Evolutionary conservation across 345 rosid species (phyloP).

Genomic region (Eucalyptus victrix): DNA sequence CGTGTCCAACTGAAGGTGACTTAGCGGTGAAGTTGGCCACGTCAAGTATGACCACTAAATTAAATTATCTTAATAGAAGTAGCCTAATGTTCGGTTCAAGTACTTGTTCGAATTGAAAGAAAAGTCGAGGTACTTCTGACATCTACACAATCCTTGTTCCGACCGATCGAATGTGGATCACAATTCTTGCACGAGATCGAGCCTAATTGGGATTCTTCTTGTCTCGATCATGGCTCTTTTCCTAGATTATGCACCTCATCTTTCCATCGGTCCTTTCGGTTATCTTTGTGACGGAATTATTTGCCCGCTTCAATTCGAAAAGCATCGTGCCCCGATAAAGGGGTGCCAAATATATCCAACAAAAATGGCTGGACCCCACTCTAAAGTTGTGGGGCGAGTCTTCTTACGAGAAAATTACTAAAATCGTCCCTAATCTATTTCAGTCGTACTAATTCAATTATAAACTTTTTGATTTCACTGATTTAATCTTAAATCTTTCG

Average conservation of each 20-base stretch:
- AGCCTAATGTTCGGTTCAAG: background rate
- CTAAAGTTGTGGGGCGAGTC: background rate
- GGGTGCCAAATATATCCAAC: background rate
- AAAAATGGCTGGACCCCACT: background rate
- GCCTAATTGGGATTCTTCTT: background rate
- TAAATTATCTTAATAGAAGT: background rate
- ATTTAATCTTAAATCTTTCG: too few relatives aligned
- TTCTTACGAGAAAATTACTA: too few relatives aligned
- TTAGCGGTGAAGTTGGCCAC: background rate
- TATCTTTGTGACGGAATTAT: background rate
- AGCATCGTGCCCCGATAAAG: background rate
- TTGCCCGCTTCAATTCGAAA: background rate
- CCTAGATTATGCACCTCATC: background rate
- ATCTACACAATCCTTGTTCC: background rate
- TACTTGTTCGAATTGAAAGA: background rate
- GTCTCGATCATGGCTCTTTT: background rate
- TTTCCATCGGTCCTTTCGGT: background rate
- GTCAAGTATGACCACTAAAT: background rate
- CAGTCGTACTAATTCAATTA: fast-evolving
- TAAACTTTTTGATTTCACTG: fast-evolving
- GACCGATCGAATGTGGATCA: background rate
- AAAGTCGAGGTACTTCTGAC: background rate
- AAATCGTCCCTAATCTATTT: fast-evolving
- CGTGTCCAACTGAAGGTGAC: background rate
- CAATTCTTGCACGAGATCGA: background rate